Evolutionary conservation across 1,139 yeast genomes (phyloP), one percentile per base, ranked within the genome.

Genomic region (Geotrichum reessii): DNA sequence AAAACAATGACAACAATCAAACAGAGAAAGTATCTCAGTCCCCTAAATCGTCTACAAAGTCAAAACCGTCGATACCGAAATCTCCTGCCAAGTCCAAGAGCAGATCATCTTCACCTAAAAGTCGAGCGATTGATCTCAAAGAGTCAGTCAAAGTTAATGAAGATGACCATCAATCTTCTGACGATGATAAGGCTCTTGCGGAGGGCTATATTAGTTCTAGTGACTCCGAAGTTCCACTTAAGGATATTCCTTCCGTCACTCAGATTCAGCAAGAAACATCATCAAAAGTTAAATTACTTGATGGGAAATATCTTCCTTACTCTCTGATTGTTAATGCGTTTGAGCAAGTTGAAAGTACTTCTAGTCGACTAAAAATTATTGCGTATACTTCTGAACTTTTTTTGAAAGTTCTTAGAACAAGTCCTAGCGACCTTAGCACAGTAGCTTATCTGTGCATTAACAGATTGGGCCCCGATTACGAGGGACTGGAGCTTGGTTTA

Each of bases 391-490:
- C 95, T 0, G 85, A 82, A 52, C 86, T 90, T 69, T 87, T 88
- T 67, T 73, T 80, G 24, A 79, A 82, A 51, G 84, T 89, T 0
- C 75, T 92, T 57, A 72, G 79, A 51, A 76, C 80, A 27, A 78
- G 83, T 22, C 85, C 89, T 0, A 75, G 78, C 17, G 84, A 82
- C 54, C 74, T 93, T 59, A 79, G 88, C 3, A 82, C 81, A 61
- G 83, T 89, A 1, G 87, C 92, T 0, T 93, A 92, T 67, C 78
- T 93, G 19, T 88, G 87, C 72, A 91, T 92, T 68, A 92, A 92
- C 70, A 77, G 95, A 58, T 76, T 93, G 17, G 97, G 98, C 0
- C 99, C 99, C 0, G 99, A 93, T 69, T 93, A 93, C 69, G 97
- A 90, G 67, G 97, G 95, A 47, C 76, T 92, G 62, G 99, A 93